A percentile compares a stretch with the other conserved stretches of the same genome.
Evolutionary conservation across 2,329 filamentous ascomycete genomes (phyloP).

Genomic region (Ophiostoma sp.): DNA sequence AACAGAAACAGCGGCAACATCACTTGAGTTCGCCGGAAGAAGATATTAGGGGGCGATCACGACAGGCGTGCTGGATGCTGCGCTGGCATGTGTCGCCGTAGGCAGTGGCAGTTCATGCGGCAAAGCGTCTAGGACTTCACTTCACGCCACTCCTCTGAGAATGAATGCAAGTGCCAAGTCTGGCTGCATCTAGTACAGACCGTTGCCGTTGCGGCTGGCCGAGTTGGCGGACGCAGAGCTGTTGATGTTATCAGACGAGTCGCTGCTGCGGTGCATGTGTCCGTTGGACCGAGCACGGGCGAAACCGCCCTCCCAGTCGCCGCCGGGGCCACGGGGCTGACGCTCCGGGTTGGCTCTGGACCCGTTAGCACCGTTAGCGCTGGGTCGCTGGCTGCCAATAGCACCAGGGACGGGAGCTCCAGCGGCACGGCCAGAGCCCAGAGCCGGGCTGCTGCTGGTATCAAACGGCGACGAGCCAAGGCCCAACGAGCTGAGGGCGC

Average conservation of each 20-base stretch:
- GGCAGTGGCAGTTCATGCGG: too few species aligned
- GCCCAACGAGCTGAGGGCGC: constrained; percentile 47
- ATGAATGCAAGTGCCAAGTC: too few species aligned
- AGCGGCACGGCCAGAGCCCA: constrained; percentile 4
- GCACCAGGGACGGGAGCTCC: constrained; percentile 44
- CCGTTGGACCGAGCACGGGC: constrained; percentile 53
- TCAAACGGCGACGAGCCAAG: constrained; percentile 46
- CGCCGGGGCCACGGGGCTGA: constrained; percentile 57
- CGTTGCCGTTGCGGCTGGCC: background rate
- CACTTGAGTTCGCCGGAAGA: background rate
- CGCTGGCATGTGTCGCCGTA: too few species aligned
- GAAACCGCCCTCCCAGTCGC: constrained; percentile 55
- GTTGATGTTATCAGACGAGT: constrained; percentile 33
- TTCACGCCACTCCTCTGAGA: background rate
- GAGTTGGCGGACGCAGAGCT: constrained; percentile 4
- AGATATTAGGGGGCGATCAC: background rate
- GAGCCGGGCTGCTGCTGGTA: constrained; percentile 4
- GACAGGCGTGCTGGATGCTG: too few species aligned
- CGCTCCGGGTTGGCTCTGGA: constrained; percentile 49
- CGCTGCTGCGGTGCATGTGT: constrained; percentile 57
- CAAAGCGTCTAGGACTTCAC: too few species aligned
- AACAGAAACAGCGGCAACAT: constrained; percentile 4
- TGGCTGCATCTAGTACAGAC: background rate
- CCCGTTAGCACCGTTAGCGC: constrained; percentile 34
- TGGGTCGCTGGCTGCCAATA: constrained; percentile 60